phyloP scores from a whole-genome alignment of 352 stramenopile species.

The Pythium dissimile region DNA sequence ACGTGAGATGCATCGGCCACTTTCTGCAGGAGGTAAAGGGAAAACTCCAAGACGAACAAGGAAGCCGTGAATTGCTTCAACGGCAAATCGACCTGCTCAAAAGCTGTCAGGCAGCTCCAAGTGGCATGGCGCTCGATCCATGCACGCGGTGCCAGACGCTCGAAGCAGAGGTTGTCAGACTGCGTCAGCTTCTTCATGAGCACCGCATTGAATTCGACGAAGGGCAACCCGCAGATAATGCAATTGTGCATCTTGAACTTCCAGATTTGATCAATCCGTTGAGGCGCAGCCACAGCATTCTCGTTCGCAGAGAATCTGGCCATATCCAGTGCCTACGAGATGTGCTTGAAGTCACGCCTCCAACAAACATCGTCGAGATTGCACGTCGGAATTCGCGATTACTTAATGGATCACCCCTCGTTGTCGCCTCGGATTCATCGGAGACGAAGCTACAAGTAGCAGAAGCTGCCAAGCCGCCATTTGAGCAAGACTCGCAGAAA shows the following conservation, averaged over 20 bases:
- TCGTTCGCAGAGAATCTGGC: constrained; percentile 25
- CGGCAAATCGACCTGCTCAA: constrained; percentile 21
- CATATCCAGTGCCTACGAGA: constrained; percentile 27
- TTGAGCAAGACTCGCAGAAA: background rate
- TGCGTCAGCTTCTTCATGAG: constrained; percentile 5
- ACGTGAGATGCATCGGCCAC: background rate
- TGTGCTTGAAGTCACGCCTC: constrained; percentile 24
- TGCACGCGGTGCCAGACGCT: constrained; percentile 7
- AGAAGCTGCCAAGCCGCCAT: too few relatives aligned
- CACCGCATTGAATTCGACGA: constrained; percentile 4
- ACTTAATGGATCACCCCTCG: background rate
- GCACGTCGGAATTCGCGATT: constrained; percentile 9
- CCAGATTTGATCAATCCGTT: background rate
- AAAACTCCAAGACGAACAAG: constrained; percentile 35
- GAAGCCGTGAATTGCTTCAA: constrained; percentile 28
- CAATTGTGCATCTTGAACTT: background rate
- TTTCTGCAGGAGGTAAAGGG: constrained; percentile 46
- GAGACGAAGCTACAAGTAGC: background rate
- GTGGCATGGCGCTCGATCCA: background rate
- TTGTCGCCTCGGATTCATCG: background rate
- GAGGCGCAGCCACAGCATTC: constrained; percentile 26
- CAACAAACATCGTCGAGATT: constrained; percentile 1
- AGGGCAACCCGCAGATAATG: background rate
- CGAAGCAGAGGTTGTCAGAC: constrained; percentile 17
- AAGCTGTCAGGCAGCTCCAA: too few relatives aligned